Conservation (phyloP, 2,329 filamentous ascomycete genomes). For the Hypoxylon sp. region DNA sequence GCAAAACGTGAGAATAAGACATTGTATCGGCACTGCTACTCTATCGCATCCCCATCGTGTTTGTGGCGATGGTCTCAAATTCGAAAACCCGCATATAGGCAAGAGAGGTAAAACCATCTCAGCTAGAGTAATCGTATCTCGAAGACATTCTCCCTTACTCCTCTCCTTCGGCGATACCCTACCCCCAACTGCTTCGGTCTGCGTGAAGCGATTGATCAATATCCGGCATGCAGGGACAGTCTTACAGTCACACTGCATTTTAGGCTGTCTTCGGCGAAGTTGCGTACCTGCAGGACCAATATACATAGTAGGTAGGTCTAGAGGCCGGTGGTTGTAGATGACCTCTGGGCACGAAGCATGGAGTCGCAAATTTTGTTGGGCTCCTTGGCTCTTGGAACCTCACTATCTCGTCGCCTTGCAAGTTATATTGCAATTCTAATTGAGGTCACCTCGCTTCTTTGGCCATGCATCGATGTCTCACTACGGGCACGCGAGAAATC, state of each 20-base stretch:
- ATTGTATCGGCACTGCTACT: constrained; percentile 9
- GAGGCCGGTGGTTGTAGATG: constrained; percentile 4
- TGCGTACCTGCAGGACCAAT: constrained; percentile 35
- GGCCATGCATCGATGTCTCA: constrained; percentile 26
- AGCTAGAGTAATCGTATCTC: too few relatives aligned
- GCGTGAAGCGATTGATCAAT: constrained; percentile 5
- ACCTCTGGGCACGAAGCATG: constrained; percentile 13
- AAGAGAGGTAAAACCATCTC: too few relatives aligned
- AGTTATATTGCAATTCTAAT: constrained; percentile 6
- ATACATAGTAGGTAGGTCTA: constrained; percentile 1
- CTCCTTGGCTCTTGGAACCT: constrained; percentile 12
- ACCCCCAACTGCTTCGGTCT: too few relatives aligned
- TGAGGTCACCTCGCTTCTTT: neutral
- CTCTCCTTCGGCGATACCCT: constrained; percentile 14
- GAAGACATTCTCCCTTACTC: neutral
- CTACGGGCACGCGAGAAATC: constrained; percentile 24
- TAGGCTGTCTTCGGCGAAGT: constrained; percentile 29
- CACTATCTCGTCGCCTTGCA: constrained; percentile 6
- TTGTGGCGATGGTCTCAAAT: constrained; percentile 21
- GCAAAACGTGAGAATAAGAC: constrained; percentile 23
- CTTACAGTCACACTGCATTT: constrained; percentile 31
- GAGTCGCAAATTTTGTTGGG: constrained; percentile 22
- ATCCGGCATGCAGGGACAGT: constrained; percentile 25
- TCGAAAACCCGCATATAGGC: neutral
- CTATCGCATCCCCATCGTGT: constrained; percentile 1